Evolutionary conservation across 2,329 filamentous ascomycete genomes (phyloP).

Genomic region (Scopulariopsis brevicaulis): DNA sequence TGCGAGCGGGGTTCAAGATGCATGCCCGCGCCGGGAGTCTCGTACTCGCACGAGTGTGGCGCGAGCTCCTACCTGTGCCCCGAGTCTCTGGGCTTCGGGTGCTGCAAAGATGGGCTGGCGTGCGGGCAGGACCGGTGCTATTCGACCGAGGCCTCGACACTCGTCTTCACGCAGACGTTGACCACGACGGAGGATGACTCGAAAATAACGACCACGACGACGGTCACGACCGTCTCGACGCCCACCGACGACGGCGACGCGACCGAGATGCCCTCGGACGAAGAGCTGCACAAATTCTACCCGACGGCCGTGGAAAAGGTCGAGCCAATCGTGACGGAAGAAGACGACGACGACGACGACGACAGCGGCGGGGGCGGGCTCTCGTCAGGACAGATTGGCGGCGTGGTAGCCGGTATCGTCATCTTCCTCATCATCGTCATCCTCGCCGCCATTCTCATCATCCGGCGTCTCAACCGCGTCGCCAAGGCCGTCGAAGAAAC

Average conservation of each 20-base stretch:
- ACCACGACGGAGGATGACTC: slow-evolving; percentile 31
- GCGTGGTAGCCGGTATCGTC: slow-evolving; percentile 40
- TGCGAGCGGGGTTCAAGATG: slow-evolving; percentile 29
- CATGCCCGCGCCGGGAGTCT: slow-evolving; percentile 27
- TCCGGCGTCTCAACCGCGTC: slow-evolving; percentile 36
- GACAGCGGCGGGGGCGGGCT: slow-evolving; percentile 18
- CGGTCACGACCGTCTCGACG: slow-evolving; percentile 24
- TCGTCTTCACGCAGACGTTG: slow-evolving; percentile 27
- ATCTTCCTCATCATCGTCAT: slow-evolving; percentile 35
- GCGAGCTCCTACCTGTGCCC: slow-evolving; percentile 35
- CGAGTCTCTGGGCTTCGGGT: slow-evolving; percentile 36
- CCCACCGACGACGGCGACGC: slow-evolving; percentile 19
- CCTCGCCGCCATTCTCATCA: slow-evolving; percentile 32
- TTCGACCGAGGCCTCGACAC: slow-evolving; percentile 30
- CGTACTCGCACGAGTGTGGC: slow-evolving; percentile 28
- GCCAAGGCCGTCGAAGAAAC: slow-evolving; percentile 7
- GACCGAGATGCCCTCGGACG: slow-evolving; percentile 12
- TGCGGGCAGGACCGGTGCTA: slow-evolving; percentile 39
- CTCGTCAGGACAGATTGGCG: slow-evolving; percentile 31
- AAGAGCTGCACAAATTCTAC: slow-evolving; percentile 26
- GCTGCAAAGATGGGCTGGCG: slow-evolving; percentile 36
- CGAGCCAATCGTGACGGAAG: slow-evolving; percentile 14
- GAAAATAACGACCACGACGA: slow-evolving; percentile 26
- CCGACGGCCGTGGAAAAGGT: slow-evolving; percentile 31
- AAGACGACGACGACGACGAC: slow-evolving; percentile 6